Conservation (phyloP, 495 filamentous ascomycete species). For the Xanthoparmelia taractica region DNA sequence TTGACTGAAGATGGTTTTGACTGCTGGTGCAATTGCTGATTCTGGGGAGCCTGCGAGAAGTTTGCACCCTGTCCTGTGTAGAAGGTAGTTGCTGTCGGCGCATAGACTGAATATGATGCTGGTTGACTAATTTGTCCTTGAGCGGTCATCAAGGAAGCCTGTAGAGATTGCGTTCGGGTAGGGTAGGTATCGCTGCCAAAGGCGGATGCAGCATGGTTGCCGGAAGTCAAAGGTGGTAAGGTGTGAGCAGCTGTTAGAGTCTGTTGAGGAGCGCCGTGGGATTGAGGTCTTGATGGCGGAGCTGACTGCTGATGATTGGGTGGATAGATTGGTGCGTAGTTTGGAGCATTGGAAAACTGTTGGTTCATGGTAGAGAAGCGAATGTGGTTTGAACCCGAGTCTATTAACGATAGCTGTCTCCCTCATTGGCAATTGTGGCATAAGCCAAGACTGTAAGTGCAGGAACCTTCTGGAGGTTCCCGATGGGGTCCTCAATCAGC, state of each 20-base stretch:
- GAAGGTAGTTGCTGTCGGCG: conserved; percentile 17
- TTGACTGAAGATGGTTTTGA: conserved; percentile 6
- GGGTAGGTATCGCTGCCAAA: conserved; percentile 8
- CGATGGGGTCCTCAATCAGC: neutral
- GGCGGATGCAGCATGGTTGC: neutral
- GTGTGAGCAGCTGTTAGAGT: conserved; percentile 2
- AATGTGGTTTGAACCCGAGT: conserved; percentile 7
- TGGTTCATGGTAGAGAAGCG: conserved; percentile 21
- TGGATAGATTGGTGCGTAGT: conserved; percentile 10
- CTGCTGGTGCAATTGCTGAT: neutral
- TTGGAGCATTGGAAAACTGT: conserved; percentile 19
- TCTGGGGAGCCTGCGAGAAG: conserved; percentile 7
- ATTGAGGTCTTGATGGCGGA: conserved; percentile 7
- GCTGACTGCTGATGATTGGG: conserved; percentile 12
- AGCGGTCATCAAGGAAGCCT: conserved; percentile 2
- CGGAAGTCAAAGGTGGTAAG: conserved; percentile 9
- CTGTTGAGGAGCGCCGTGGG: conserved; percentile 10
- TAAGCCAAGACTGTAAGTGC: neutral
- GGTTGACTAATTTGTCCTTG: conserved; percentile 7
- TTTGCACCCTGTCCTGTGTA: neutral
- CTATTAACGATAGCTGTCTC: neutral
- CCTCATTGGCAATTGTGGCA: conserved; percentile 9
- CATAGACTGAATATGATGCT: conserved; percentile 14
- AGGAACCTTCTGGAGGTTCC: neutral
- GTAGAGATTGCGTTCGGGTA: conserved; percentile 8